phyloP scores from a whole-genome alignment of 2,329 filamentous ascomycete species.

The Talaromyces sp. region DNA sequence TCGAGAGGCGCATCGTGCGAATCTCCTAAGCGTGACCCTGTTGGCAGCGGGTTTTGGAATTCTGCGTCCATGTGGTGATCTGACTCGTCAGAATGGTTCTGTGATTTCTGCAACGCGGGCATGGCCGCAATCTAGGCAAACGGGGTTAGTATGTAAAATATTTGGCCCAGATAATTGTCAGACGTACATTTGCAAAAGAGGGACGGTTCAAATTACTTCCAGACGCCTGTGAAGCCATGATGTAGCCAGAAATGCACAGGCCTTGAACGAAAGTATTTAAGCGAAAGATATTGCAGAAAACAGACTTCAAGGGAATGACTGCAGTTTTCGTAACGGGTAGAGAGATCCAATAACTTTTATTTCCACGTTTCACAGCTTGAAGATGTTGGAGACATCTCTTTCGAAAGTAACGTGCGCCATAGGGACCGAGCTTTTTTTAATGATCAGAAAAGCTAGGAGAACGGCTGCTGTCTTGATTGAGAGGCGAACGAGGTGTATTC shows the following conservation, averaged over 20 bases:
- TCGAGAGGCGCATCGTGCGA: slow-evolving; percentile 24
- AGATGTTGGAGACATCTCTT: slow-evolving; percentile 46
- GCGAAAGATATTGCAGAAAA: not conserved
- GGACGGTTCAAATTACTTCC: slow-evolving; percentile 40
- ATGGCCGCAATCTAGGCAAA: slow-evolving; percentile 43
- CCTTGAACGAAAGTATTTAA: not conserved
- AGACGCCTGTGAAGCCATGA: slow-evolving; percentile 34
- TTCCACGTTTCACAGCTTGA: slow-evolving; percentile 42
- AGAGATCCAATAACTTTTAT: slow-evolving; percentile 37
- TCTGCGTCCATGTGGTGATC: slow-evolving; percentile 21
- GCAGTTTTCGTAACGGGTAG: slow-evolving; percentile 25
- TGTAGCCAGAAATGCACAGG: slow-evolving; percentile 14
- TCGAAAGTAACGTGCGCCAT: slow-evolving; percentile 42
- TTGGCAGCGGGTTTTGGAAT: slow-evolving; percentile 22
- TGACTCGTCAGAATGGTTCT: slow-evolving; percentile 29
- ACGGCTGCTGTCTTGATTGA: slow-evolving; percentile 19
- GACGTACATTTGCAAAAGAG: slow-evolving; percentile 72
- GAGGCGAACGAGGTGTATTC: slow-evolving; percentile 8
- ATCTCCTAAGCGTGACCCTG: slow-evolving; percentile 24
- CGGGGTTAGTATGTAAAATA: slow-evolving; percentile 20
- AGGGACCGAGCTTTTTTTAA: slow-evolving; percentile 28
- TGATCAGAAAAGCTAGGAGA: slow-evolving; percentile 19
- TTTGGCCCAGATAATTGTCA: not conserved
- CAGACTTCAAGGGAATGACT: slow-evolving; percentile 21
- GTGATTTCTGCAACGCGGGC: slow-evolving; percentile 32